phyloP scores from a whole-genome alignment of 2,329 filamentous ascomycete species.

The Ploettnerulaceae sp. region DNA sequence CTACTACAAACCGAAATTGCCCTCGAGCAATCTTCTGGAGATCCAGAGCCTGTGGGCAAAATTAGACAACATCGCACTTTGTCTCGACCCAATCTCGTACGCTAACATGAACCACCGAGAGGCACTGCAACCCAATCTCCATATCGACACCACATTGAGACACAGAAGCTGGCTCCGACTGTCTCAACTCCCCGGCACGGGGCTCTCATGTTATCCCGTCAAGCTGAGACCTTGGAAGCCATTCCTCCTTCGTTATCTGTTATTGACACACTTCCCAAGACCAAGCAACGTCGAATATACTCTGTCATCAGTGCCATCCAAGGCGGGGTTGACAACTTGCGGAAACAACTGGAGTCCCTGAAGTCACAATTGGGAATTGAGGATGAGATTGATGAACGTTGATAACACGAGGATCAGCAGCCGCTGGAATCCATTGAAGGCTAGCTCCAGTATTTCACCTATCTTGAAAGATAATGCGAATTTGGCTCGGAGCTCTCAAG shows the following conservation, averaged over 20 bases:
- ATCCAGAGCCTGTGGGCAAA: neutral
- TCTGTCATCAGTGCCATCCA: conserved; percentile 23
- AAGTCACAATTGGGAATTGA: conserved; percentile 26
- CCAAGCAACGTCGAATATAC: conserved; percentile 26
- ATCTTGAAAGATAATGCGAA: too few species aligned
- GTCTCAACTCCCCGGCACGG: conserved; percentile 2
- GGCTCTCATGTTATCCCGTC: neutral
- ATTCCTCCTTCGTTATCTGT: neutral
- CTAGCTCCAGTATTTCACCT: too few species aligned
- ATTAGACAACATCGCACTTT: neutral
- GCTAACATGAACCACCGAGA: conserved; percentile 1
- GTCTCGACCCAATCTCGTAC: conserved; percentile 11
- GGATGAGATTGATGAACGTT: conserved; percentile 9
- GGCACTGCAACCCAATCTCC: neutral
- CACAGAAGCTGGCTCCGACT: neutral
- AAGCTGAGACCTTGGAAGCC: neutral
- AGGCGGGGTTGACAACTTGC: conserved; percentile 24
- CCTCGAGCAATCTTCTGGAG: conserved; percentile 12
- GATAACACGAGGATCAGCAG: neutral
- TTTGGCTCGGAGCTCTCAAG: too few species aligned
- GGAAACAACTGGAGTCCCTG: conserved; percentile 25
- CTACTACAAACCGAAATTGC: conserved; percentile 23
- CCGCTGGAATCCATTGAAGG: too few species aligned
- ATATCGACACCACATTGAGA: neutral
- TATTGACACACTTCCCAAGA: conserved; percentile 21